Conservation (phyloP, 805 yeast genomes). For the Scheffersomyces stipitis region DNA sequence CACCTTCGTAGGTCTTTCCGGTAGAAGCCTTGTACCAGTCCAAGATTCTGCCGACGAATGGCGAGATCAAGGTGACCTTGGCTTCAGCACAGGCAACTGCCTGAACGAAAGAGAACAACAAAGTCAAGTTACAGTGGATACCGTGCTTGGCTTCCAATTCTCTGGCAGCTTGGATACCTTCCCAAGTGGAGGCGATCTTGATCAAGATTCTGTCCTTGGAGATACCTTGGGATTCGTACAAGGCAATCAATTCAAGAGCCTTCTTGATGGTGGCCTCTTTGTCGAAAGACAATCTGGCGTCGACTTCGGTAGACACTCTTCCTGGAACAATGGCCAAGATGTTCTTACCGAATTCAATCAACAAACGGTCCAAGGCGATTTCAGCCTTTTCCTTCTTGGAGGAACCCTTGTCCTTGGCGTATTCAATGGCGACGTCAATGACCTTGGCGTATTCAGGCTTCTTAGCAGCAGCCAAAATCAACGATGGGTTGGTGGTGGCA, state of each 20-base stretch:
- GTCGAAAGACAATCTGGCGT: slow-evolving; percentile 96
- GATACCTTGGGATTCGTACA: slow-evolving; percentile 85
- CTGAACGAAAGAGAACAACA: slow-evolving; percentile 92
- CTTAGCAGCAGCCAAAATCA: slow-evolving; percentile 93
- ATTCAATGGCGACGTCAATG: slow-evolving; percentile 87
- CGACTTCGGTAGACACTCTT: slow-evolving; percentile 98
- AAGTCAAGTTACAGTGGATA: slow-evolving; percentile 92
- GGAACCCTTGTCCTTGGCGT: slow-evolving; percentile 68
- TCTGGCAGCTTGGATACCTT: slow-evolving; percentile 98
- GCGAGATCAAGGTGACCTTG: slow-evolving; percentile 90
- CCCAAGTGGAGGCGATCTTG: slow-evolving; percentile 98
- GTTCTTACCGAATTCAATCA: slow-evolving; percentile 95
- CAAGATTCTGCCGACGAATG: slow-evolving; percentile 97
- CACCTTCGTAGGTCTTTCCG: slow-evolving; percentile 74
- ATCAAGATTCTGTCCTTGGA: slow-evolving; percentile 87
- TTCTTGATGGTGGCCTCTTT: slow-evolving; percentile 90
- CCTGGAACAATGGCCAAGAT: slow-evolving; percentile 96
- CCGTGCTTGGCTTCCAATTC: slow-evolving; percentile 89
- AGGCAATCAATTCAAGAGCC: slow-evolving; percentile 85
- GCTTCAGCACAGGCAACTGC: slow-evolving; percentile 99
- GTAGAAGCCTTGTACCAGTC: slow-evolving; percentile 97
- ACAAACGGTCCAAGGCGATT: slow-evolving; percentile 83
- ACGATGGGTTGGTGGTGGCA: slow-evolving; percentile 98
- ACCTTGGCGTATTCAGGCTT: slow-evolving; percentile 85
- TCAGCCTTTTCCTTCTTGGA: slow-evolving; percentile 68